These are phyloP conservation scores for Hypoxylon sp. DNA, from an alignment of 2,329 filamentous ascomycete species.

Conservation along the genomic window DNA sequence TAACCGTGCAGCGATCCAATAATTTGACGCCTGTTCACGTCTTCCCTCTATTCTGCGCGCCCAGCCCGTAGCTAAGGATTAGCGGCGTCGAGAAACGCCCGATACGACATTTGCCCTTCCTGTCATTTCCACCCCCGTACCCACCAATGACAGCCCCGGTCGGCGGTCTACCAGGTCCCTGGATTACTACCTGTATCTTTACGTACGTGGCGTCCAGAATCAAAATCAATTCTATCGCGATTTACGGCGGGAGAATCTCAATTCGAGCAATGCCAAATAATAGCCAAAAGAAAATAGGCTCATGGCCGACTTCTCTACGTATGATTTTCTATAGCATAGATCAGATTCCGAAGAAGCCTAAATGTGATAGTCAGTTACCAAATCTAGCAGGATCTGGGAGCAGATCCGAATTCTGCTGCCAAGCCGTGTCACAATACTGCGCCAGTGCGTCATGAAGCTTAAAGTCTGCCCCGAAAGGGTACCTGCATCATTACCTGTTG, in stretches of 20 bases:
- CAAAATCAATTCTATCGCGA: not conserved
- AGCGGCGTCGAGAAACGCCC: slow-evolving; percentile 34
- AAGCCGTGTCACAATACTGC: slow-evolving; percentile 40
- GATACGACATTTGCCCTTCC: slow-evolving; percentile 44
- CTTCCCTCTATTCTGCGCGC: slow-evolving; percentile 10
- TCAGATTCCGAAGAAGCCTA: slow-evolving; percentile 17
- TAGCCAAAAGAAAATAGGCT: not conserved
- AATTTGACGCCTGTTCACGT: slow-evolving; percentile 3
- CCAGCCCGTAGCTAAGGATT: slow-evolving; percentile 19
- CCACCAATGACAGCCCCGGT: slow-evolving; percentile 32
- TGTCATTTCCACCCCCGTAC: slow-evolving; percentile 37
- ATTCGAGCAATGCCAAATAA: not conserved
- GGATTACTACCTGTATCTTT: slow-evolving; percentile 19
- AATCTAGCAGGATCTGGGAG: slow-evolving; percentile 32
- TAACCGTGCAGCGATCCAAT: slow-evolving; percentile 17
- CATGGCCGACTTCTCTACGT: not conserved
- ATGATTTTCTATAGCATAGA: slow-evolving; percentile 11
- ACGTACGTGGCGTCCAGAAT: not conserved
- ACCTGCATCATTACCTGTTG: slow-evolving; percentile 24
- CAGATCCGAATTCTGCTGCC: slow-evolving; percentile 34
- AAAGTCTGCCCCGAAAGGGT: slow-evolving; percentile 13
- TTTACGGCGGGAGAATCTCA: not conserved
- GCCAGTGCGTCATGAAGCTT: slow-evolving; percentile 39
- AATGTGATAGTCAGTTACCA: slow-evolving; percentile 17
- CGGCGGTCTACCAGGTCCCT: slow-evolving; percentile 30